phyloP scores from a whole-genome alignment of 208 protist species.

The Crithidia mellificae region DNA sequence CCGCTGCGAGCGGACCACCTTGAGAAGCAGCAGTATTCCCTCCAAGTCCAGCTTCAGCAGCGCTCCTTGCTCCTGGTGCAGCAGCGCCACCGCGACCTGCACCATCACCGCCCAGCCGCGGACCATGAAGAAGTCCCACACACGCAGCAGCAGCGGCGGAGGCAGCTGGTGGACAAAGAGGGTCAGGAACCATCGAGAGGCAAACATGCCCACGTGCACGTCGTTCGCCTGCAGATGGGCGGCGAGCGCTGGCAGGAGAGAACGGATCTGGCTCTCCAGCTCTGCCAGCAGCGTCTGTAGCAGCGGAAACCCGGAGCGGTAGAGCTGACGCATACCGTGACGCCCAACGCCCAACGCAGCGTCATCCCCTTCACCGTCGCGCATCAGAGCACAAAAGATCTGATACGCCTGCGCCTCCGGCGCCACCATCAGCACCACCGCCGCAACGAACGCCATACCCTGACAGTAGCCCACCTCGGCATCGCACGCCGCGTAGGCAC shows the following conservation, averaged over 20 bases:
- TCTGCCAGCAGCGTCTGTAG: slow-evolving; percentile 35
- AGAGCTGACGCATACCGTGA: slow-evolving; percentile 50
- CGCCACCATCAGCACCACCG: slow-evolving; percentile 47
- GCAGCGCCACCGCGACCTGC: slow-evolving; percentile 43
- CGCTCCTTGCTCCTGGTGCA: slow-evolving; percentile 46
- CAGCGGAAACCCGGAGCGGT: slow-evolving; percentile 51
- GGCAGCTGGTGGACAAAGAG: slow-evolving; percentile 66
- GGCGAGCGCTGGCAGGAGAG: slow-evolving; percentile 44
- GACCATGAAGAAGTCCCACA: slow-evolving; percentile 65
- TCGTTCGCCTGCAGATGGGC: slow-evolving; percentile 37
- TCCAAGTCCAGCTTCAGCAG: slow-evolving; percentile 51
- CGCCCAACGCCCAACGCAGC: too few species aligned
- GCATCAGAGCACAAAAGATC: slow-evolving; percentile 35
- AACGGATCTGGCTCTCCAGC: slow-evolving; percentile 32
- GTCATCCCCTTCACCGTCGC: slow-evolving; percentile 2
- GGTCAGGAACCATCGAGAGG: slow-evolving; percentile 67
- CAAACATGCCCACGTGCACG: slow-evolving; percentile 45
- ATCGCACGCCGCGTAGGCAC: slow-evolving; percentile 46
- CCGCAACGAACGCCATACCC: slow-evolving; percentile 75
- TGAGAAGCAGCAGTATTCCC: slow-evolving; percentile 43
- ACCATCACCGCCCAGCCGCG: slow-evolving; percentile 55
- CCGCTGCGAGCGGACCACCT: slow-evolving; percentile 23
- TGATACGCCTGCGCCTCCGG: slow-evolving; percentile 57
- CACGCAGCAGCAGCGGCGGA: slow-evolving; percentile 35
- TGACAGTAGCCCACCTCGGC: slow-evolving; percentile 77